Base-by-base conservation (phyloP, 257 asterid genomes). In the Paulownia fortunei region DNA sequence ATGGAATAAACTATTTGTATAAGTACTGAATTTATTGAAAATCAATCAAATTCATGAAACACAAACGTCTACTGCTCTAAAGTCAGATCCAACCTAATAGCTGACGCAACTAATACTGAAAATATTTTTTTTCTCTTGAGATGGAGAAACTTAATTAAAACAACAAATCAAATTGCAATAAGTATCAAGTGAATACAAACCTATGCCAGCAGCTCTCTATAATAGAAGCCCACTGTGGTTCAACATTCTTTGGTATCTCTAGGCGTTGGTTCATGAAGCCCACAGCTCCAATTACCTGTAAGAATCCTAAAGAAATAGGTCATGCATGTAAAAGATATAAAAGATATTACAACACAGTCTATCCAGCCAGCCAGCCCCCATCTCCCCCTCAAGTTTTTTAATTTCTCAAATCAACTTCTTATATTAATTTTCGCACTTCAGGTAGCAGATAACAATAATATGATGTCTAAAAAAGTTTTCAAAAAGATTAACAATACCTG, bases 181-280 rank as follows among this genome's bases (percentile, higher is more conserved):
- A 66, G 37, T 47, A 66, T n/a, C 32, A 26, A 16, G 52, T 11
- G 16, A 73, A 60, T n/a, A 51, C 91, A 37, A 76, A 93, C 99
- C 90, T 88, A 49, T 76, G 92, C 97, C 97, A 96, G 81, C 97
- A 93, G 89, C 95, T 92, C 78, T 90, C 97, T 24, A 93, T 90
- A 47, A 96, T 66, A 32, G 96, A 87, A 46, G 83, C 86, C 98
- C 99, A 96, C 75, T 85, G 89, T 15, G 97, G 96, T 60, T 92
- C 91, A 13, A 90, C 84, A 26, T 92, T 95, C 41, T 74, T 72
- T 18, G 99, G 99, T 65, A 96, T 89, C 65, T 93, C 99, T 27
- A 96, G 92, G 39, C 92, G 88, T 84, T 90, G 98, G 82, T 96
- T 86, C 98, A 96, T 93, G 86, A 96, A 96, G 18, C 99, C 99